phyloP scores from a whole-genome alignment of 345 rosid species.

The Populus ilicifolia region DNA sequence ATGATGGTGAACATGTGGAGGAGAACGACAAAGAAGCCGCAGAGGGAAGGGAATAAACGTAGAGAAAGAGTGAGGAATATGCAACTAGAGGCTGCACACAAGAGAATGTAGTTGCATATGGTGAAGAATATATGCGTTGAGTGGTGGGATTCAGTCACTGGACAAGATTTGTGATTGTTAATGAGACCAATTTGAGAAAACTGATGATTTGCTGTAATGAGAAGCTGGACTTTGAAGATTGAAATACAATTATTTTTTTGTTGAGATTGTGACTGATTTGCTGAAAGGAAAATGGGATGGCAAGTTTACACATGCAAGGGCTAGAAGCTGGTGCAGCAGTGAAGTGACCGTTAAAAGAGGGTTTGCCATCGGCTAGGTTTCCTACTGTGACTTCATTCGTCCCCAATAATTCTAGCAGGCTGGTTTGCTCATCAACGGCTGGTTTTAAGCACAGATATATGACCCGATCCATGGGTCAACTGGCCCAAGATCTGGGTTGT shows the following conservation, averaged over 20 bases:
- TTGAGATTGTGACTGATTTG: not conserved
- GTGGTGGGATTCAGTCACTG: conserved; percentile 22
- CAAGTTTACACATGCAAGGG: not conserved
- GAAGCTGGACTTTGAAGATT: not conserved
- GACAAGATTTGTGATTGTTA: not conserved
- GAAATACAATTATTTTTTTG: too few relatives aligned
- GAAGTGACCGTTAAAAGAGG: conserved; percentile 6
- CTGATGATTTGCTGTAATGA: not conserved
- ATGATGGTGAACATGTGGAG: conserved; percentile 56
- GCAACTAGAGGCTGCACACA: conserved; percentile 39
- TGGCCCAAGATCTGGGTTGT: too few relatives aligned
- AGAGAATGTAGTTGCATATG: conserved; percentile 36
- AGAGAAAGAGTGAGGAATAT: conserved; percentile 43
- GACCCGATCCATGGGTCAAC: too few relatives aligned
- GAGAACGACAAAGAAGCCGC: conserved; percentile 57
- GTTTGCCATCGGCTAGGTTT: not conserved
- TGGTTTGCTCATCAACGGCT: not conserved
- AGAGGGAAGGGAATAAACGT: conserved; percentile 58
- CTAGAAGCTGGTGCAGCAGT: not conserved
- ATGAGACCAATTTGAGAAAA: conserved; percentile 14
- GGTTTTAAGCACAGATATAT: not conserved
- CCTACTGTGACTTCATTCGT: not conserved
- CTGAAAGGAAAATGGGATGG: not conserved
- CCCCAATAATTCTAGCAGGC: not conserved
- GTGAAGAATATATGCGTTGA: conserved; percentile 22